These are phyloP conservation scores for Sugiyamaella grinbergsii DNA, from an alignment of 1,139 yeast species.

Conservation along the genomic window DNA sequence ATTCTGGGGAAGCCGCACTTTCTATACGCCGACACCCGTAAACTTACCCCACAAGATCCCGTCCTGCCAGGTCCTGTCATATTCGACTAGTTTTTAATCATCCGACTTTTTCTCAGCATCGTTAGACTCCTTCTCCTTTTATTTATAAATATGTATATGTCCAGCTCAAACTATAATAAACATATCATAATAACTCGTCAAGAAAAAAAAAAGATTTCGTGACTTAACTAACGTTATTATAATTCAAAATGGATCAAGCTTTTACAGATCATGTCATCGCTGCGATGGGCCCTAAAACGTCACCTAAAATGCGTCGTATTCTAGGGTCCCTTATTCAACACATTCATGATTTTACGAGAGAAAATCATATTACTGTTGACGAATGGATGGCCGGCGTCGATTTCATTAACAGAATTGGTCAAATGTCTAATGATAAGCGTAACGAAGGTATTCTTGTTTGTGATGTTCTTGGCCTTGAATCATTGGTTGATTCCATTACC, in stretches of 20 bases:
- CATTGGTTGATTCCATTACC: conserved; percentile 43
- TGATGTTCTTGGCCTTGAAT: conserved; percentile 44
- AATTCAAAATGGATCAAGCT: conserved; percentile 41
- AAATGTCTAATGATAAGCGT: conserved; percentile 42
- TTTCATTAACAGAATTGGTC: conserved; percentile 43
- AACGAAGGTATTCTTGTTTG: conserved; percentile 45
- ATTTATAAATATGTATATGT: too few species aligned
- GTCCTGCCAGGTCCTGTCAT: too few species aligned
- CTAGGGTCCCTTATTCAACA: conserved; percentile 42
- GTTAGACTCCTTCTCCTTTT: too few species aligned
- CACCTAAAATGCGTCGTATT: conserved; percentile 38
- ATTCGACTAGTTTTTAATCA: too few species aligned
- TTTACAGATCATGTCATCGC: conserved; percentile 39
- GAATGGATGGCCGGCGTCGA: conserved; percentile 45
- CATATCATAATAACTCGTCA: too few species aligned
- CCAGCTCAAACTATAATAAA: too few species aligned
- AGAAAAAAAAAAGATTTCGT: too few species aligned
- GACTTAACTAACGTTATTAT: too few species aligned
- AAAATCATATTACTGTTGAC: conserved; percentile 43
- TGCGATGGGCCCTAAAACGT: conserved; percentile 42
- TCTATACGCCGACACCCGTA: too few species aligned
- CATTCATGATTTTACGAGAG: conserved; percentile 45
- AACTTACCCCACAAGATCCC: too few species aligned
- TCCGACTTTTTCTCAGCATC: too few species aligned
- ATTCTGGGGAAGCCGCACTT: too few species aligned